These are phyloP conservation scores for Fusarium beomiforme DNA, from an alignment of 2,329 filamentous ascomycete genomes.

Conservation along the genomic window DNA sequence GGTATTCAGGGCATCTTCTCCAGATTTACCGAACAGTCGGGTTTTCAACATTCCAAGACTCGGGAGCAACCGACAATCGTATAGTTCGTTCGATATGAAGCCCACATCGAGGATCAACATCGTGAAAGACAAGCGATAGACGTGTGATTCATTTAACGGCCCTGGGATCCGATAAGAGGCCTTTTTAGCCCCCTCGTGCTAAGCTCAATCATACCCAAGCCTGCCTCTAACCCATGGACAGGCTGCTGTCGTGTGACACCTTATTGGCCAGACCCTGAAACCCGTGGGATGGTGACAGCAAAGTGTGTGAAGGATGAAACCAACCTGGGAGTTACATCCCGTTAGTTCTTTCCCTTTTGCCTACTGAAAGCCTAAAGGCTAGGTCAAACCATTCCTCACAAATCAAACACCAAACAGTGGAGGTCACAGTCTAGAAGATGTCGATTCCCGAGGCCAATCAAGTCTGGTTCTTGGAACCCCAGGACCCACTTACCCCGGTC, in stretches of 20 bases:
- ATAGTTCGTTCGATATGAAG: background rate
- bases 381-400: background rate
- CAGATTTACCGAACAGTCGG: slow-evolving; percentile 14
- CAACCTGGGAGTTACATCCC: background rate
- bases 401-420: background rate
- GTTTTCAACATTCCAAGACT: background rate
- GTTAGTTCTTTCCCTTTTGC: background rate
- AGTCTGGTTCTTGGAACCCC: background rate
- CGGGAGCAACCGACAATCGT: background rate
- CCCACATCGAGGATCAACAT: background rate
- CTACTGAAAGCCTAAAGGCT: background rate
- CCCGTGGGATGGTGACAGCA: background rate
- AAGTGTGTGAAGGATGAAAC: slow-evolving; percentile 10
- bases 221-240: background rate
- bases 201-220: slow-evolving; percentile 10
- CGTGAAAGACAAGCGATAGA: background rate
- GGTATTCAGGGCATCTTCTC: slow-evolving; percentile 1
- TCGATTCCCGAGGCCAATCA: background rate
- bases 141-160: slow-evolving; percentile 18
- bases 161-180: slow-evolving; percentile 37
- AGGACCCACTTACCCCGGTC: slow-evolving; percentile 20
- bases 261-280: slow-evolving; percentile 15
- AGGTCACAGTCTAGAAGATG: background rate
- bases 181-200: background rate
- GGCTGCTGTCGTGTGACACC: background rate